Evolutionary conservation across 2,329 filamentous ascomycete genomes (phyloP).

Genomic region (Alternaria sp.): DNA sequence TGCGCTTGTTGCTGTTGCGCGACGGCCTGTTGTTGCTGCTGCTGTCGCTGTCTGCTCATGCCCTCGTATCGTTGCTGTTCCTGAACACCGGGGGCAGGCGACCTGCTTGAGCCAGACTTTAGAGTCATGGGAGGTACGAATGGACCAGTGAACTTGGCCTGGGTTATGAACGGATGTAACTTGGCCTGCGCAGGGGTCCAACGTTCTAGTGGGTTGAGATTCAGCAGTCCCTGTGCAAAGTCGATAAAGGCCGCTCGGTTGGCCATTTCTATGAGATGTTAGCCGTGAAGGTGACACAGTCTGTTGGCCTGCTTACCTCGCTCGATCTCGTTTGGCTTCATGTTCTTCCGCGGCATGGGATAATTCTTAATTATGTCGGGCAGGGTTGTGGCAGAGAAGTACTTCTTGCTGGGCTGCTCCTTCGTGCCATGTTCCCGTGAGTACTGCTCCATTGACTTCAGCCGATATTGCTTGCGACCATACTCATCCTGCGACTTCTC

Average conservation of each 20-base stretch:
- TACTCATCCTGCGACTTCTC: constrained; percentile 93
- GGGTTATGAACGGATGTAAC: constrained; percentile 96
- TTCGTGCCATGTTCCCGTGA: constrained; percentile 94
- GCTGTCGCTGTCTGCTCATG: constrained; percentile 86
- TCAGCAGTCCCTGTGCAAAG: constrained; percentile 90
- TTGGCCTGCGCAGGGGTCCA: constrained; percentile 99
- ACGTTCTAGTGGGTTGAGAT: constrained; percentile 92
- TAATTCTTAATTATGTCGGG: constrained; percentile 98
- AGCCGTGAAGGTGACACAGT: constrained; percentile 3
- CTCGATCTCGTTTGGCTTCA: constrained; percentile 97
- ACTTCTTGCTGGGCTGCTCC: constrained; percentile 99
- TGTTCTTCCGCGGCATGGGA: constrained; percentile 98
- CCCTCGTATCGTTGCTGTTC: constrained; percentile 96
- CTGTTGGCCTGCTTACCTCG: constrained; percentile 68
- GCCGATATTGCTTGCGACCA: constrained; percentile 83
- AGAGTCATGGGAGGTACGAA: constrained; percentile 98
- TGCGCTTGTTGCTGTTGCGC: constrained; percentile 63
- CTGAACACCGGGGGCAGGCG: constrained; percentile 89
- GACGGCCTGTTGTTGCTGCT: constrained; percentile 56
- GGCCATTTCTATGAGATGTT: constrained; percentile 79
- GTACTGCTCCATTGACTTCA: constrained; percentile 98
- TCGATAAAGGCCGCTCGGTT: constrained; percentile 98
- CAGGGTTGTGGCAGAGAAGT: constrained; percentile 91
- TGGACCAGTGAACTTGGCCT: constrained; percentile 94
- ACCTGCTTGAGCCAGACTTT: constrained; percentile 84